Conservation (phyloP, 306 rosid genomes). For the Phaseolus lunatus region DNA sequence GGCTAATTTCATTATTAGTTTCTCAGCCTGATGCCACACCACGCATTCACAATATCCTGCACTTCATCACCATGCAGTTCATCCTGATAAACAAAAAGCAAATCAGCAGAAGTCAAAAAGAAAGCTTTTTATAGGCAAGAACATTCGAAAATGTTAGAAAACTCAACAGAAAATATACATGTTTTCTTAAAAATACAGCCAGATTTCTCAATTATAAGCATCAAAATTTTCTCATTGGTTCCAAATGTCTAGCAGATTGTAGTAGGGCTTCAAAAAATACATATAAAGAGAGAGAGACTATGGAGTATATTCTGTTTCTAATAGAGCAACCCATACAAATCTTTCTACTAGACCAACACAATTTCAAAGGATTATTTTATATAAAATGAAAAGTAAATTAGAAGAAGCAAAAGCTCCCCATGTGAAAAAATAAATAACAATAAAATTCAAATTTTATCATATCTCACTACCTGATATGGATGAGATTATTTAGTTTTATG, state of each 20-base stretch:
- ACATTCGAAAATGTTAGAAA: constrained; percentile 10
- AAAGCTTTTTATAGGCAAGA: neutral
- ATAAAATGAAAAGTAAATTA: constrained; percentile 6
- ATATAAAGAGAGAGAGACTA: constrained; percentile 25
- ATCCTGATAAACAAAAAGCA: constrained; percentile 6
- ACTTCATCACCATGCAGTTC: constrained; percentile 21
- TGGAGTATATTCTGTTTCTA: constrained; percentile 46
- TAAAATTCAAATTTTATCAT: neutral
- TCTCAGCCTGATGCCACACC: constrained; percentile 33
- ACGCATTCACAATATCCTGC: constrained; percentile 43
- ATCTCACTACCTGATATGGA: too few relatives aligned
- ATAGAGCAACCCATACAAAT: constrained; percentile 49
- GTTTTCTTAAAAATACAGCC: neutral
- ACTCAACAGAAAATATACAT: neutral
- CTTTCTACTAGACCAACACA: neutral
- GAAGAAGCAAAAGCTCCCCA: constrained; percentile 46
- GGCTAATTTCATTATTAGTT: constrained; percentile 34
- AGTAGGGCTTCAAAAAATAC: neutral
- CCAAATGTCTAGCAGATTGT: neutral
- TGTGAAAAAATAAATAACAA: constrained; percentile 6
- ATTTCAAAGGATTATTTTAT: constrained; percentile 2
- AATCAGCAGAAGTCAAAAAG: neutral
- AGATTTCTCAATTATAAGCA: constrained; percentile 26
- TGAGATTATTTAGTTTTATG: too few relatives aligned
- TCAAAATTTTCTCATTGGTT: constrained; percentile 3